Evolutionary conservation across 257 asterid species (phyloP).

Genomic region (Scutellaria galericulata): DNA sequence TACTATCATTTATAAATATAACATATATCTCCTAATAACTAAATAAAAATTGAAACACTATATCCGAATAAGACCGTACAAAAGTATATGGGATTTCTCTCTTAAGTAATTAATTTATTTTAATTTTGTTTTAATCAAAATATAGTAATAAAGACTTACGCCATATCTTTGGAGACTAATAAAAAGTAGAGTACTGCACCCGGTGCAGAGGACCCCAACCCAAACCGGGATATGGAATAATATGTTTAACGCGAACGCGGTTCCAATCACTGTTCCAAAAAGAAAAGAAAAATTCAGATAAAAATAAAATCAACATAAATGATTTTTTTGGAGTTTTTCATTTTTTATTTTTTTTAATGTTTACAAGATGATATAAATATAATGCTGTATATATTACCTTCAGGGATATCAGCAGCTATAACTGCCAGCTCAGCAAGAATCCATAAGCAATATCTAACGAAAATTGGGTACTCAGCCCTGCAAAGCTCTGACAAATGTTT

Average conservation of each 20-base stretch:
- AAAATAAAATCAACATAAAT: too few relatives aligned
- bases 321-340: too few relatives aligned
- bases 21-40: too few relatives aligned
- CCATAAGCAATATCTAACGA: constrained; percentile 75
- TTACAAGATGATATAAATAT: background rate
- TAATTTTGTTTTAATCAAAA: too few relatives aligned
- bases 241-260: constrained; percentile 90
- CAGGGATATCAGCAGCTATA: constrained; percentile 96
- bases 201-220: constrained; percentile 91
- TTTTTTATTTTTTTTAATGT: too few relatives aligned
- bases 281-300: too few relatives aligned
- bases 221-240: constrained; percentile 80
- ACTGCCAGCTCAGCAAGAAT: constrained; percentile 86
- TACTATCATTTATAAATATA: too few relatives aligned
- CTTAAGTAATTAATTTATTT: background rate
- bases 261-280: constrained; percentile 74
- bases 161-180: constrained; percentile 86
- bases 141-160: constrained; percentile 41
- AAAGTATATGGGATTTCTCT: too few relatives aligned
- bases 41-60: too few relatives aligned
- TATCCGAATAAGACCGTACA: too few relatives aligned
- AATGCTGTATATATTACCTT: constrained; percentile 50
- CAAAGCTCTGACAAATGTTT: constrained; percentile 81
- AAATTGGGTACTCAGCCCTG: constrained; percentile 76
- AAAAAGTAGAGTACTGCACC: constrained; percentile 76